Base-by-base conservation (phyloP, 805 yeast species). In the Hemisphaericaspora nanyangensis region DNA sequence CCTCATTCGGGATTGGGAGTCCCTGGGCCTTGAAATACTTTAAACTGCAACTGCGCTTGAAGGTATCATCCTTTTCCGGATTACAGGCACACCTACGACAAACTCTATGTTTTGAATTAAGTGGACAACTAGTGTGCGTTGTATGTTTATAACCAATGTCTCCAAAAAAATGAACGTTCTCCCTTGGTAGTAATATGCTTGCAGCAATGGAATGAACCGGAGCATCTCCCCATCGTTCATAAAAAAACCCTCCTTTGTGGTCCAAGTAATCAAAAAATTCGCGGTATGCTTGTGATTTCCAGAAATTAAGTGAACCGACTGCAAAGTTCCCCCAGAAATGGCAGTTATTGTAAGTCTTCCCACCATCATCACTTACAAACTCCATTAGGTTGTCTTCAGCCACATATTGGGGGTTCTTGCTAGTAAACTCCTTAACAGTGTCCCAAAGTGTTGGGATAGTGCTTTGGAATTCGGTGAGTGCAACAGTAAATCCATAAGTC, bases 151-250 rank as follows among this genome's bases (percentile, higher is more conserved):
- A 87, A 36, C 95, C 95, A 44, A 87, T 76, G 54, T 87, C 95
- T 42, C 77, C 82, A 58, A 89, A 88, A 72, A 82, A 58, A 55
- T 88, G 95, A 35, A 88, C 65, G 54, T 81, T 69, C 45, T 77
- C 79, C 58, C 75, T 78, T 39, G 84, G 79, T 60, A 86, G 57
- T 66, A 88, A 85, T 48, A 88, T 66, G 4, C 93, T 68, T 16
- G 86, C 95, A 24, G 93, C 96, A 53, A 87, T 80, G 5, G 95
- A 84, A 61, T 87, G 96, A 35, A 87, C 82, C 26, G 96, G 96
- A 19, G 95, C 95, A 62, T 87, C 96, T 51, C 95, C 95, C 96
- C 95, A 86, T 63, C 95, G 76, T 69, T 85, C 89, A 61, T 87
- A 88, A 68, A 84, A 88, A 67, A 88, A 88, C n/a, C 95, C 95